Percentiles rank a stretch among this genome's conserved stretches.
Conservation (phyloP, 2,329 filamentous ascomycete genomes). For the Phialophora tarda region DNA sequence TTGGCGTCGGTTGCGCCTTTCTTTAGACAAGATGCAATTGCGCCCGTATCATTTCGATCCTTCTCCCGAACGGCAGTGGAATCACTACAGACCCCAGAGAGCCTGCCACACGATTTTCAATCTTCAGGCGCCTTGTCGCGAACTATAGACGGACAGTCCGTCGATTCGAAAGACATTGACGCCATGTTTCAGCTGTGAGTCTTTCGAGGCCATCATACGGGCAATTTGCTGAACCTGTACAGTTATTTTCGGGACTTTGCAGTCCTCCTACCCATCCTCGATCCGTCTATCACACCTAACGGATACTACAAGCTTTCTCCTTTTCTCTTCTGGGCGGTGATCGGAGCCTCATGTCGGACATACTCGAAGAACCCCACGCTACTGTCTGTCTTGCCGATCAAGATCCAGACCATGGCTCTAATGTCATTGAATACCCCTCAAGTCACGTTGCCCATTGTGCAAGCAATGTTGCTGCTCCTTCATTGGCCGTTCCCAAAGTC, state of each 20-base stretch:
- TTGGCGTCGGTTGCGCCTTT: conserved; percentile 38
- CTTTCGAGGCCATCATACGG: neutral
- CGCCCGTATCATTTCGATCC: conserved; percentile 34
- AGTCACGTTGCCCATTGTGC: conserved; percentile 46
- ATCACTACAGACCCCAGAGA: conserved; percentile 38
- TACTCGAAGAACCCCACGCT: conserved; percentile 50
- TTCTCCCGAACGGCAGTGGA: conserved; percentile 37
- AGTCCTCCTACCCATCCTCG: conserved; percentile 48
- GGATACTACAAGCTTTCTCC: conserved; percentile 77
- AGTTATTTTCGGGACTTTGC: conserved; percentile 50
- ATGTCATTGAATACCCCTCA: conserved; percentile 41
- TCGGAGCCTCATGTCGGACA: conserved; percentile 47
- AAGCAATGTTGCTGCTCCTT: conserved; percentile 47
- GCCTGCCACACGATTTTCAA: conserved; percentile 36
- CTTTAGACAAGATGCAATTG: conserved; percentile 34
- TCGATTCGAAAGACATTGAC: conserved; percentile 47
- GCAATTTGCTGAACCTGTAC: neutral
- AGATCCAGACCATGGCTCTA: conserved; percentile 47
- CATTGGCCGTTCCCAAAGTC: conserved; percentile 51
- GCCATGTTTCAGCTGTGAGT: conserved; percentile 47
- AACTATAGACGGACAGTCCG: conserved; percentile 42
- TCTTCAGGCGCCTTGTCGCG: conserved; percentile 42
- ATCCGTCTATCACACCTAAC: conserved; percentile 66
- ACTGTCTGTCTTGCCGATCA: conserved; percentile 44
- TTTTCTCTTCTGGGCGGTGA: conserved; percentile 80